These are phyloP conservation scores for Pseudogymnoascus sp. DNA, from an alignment of 2,329 filamentous ascomycete genomes.

Conservation along the genomic window DNA sequence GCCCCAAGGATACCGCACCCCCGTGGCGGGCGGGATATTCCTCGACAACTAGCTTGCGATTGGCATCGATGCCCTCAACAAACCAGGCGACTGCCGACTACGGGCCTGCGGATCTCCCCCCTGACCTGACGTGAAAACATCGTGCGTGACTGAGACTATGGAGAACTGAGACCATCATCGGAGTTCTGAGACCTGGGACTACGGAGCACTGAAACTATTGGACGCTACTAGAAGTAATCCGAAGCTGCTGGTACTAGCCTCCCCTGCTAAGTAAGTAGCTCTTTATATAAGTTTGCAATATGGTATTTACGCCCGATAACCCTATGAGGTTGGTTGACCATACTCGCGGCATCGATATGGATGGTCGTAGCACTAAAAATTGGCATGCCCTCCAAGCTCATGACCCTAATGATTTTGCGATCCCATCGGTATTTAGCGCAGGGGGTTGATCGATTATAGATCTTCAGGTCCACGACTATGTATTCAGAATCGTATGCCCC, in stretches of 20 bases:
- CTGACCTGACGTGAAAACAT: not conserved
- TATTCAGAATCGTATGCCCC: not conserved
- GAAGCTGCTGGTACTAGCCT: not conserved
- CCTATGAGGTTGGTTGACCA: not conserved
- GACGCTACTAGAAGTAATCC: not conserved
- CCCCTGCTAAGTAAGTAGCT: not conserved
- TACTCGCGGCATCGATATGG: not conserved
- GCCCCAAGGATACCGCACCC: not conserved
- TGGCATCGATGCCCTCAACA: slow-evolving; percentile 1
- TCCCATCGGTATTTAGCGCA: not conserved
- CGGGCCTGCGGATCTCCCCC: not conserved
- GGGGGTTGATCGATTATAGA: not conserved
- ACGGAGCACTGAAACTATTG: not conserved
- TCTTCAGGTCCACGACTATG: not conserved
- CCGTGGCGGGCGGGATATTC: not conserved
- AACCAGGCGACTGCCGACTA: not conserved
- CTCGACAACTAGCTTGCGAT: not conserved
- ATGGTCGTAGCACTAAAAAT: not conserved
- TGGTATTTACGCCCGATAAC: not conserved
- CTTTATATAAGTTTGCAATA: not conserved
- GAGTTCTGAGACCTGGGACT: not conserved
- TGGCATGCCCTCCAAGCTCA: not conserved
- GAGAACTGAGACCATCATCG: not conserved
- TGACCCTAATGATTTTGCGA: not conserved
- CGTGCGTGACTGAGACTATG: not conserved